Base-by-base conservation (phyloP, 257 asterid species). In the Scutellaria baicalensis region DNA sequence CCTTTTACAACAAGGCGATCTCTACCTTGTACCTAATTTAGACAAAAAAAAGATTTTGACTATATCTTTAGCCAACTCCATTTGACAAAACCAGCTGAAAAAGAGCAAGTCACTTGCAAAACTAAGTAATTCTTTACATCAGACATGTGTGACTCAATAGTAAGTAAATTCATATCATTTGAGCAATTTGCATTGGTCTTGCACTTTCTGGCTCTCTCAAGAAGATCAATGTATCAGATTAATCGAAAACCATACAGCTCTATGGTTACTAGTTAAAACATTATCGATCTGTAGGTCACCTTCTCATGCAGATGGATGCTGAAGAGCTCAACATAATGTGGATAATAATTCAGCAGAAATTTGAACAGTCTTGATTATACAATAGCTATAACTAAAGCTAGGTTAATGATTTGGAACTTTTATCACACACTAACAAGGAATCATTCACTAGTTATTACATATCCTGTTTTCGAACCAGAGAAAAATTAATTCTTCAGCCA, bases 11-110 rank as follows among this genome's bases (percentile, higher is more conserved):
- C 71, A 23, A 79, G 60, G 42, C 99, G 93, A 59, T 94, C 98
- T 79, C 86, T 83, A 74, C 99, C 99, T 86, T 92, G 99, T 54
- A 94, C 98, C 99, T 94, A 74, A 54, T 21, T 43, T 69, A 51
- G 65, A 71, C 31, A 27, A 31, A 39, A 63, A 63, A 51, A 33
- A 8, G 42, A 56, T 18, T 44, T 66, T 43, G 76, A 67, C 43
- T 5, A 13, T 61, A 61, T 36, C 64, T 55, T 68, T 63, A 56
- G 38, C 54, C 44, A 59, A 58, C 50, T 66, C 27, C 59, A 50
- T 12, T 12, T 14, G 21, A 39, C 14, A 21, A 42, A 69, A 12
- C 20, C 17, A 27, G 13, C 57, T 3, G 50, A 13, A 63, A 54
- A 38, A 48, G 65, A 9, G 13, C 39, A 11, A 40, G 70, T 16